Evolutionary conservation across 805 yeast genomes (phyloP).

Genomic region (Candida pseudofarinosa): DNA sequence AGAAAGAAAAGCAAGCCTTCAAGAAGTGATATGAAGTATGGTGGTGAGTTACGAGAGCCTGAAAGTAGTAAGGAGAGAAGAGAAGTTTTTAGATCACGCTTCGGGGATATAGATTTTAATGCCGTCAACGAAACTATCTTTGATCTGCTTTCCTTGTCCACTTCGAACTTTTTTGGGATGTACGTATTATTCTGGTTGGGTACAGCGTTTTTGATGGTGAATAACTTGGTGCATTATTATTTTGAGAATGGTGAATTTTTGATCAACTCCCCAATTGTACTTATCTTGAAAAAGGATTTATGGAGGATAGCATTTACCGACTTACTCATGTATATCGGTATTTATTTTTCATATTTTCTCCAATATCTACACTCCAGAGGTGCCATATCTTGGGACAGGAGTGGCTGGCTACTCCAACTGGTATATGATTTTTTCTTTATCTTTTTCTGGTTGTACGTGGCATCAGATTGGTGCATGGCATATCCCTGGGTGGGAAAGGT

Average conservation of each 20-base stretch:
- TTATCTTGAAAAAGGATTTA: slow-evolving; percentile 57
- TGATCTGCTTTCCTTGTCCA: slow-evolving; percentile 44
- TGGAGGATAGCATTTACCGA: slow-evolving; percentile 71
- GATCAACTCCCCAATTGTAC: slow-evolving; percentile 51
- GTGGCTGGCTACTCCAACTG: slow-evolving; percentile 64
- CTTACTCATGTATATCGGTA: slow-evolving; percentile 63
- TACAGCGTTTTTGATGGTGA: slow-evolving; percentile 51
- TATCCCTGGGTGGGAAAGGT: slow-evolving; percentile 92
- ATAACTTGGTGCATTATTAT: slow-evolving; percentile 52
- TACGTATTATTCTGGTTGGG: slow-evolving; percentile 78
- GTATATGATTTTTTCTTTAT: slow-evolving; percentile 52
- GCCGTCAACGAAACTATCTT: slow-evolving; percentile 43
- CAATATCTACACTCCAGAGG: slow-evolving; percentile 51
- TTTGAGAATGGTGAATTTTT: slow-evolving; percentile 39
- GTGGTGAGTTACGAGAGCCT: neutral
- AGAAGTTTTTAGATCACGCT: slow-evolving; percentile 43
- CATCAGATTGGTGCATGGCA: slow-evolving; percentile 42
- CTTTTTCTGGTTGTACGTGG: slow-evolving; percentile 49
- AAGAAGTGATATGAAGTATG: too few relatives aligned
- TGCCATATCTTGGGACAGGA: slow-evolving; percentile 52
- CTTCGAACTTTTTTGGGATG: slow-evolving; percentile 67
- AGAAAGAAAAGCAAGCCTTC: neutral
- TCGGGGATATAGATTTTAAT: slow-evolving; percentile 50
- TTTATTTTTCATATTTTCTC: slow-evolving; percentile 56
- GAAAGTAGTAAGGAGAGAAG: neutral